Conservation (phyloP, 345 rosid genomes). For the Eucalyptus marginata region DNA sequence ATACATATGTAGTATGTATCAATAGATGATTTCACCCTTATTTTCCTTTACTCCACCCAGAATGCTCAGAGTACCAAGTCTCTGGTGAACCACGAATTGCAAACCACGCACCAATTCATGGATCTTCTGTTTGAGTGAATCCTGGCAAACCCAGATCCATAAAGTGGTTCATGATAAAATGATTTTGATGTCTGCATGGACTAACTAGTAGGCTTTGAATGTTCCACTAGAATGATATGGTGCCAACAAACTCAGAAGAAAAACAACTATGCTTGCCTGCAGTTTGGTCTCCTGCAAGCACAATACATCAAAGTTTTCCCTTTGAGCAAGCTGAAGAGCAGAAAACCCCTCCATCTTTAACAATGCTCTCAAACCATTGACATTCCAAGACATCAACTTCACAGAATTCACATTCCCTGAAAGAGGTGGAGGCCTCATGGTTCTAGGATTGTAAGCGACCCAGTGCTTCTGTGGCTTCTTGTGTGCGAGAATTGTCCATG, state of each 20-base stretch:
- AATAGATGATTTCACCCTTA: not conserved
- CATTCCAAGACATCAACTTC: constrained; percentile 91
- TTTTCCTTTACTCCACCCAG: not conserved
- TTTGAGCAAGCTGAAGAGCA: constrained; percentile 68
- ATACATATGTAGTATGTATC: not conserved
- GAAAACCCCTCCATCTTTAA: constrained; percentile 64
- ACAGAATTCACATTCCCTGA: constrained; percentile 26
- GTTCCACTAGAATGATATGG: not conserved
- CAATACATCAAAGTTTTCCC: constrained; percentile 72
- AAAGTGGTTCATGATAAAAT: not conserved
- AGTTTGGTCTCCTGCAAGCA: constrained; percentile 96
- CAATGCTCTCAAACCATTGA: constrained; percentile 84
- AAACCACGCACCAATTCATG: not conserved
- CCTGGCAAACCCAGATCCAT: not conserved
- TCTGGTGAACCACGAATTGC: not conserved
- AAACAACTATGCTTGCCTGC: constrained; percentile 38
- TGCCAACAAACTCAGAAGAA: not conserved
- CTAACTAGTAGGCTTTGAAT: not conserved
- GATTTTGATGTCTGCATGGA: not conserved
- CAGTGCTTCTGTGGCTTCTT: constrained; percentile 90
- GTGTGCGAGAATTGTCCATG: constrained; percentile 84
- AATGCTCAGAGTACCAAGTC: not conserved
- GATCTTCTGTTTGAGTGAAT: not conserved
- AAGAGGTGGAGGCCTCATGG: constrained; percentile 60
- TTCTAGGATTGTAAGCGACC: constrained; percentile 73